A percentile compares a stretch with the other conserved stretches of the same genome.
These are phyloP conservation scores for Acacia confusa DNA, from an alignment of 306 rosid genomes.

Conservation along the genomic window DNA sequence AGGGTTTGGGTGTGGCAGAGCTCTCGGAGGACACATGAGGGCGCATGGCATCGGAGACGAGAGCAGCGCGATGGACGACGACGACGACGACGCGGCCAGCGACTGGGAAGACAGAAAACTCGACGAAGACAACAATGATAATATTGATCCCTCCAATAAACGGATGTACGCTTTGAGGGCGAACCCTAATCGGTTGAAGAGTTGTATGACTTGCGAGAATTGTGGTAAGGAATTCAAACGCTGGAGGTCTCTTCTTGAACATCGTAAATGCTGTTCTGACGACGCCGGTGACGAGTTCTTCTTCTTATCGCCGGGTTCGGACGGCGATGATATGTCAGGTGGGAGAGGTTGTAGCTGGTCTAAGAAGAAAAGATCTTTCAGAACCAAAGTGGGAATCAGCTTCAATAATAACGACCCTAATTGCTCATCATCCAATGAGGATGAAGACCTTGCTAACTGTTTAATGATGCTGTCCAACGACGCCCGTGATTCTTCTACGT, in stretches of 20 bases:
- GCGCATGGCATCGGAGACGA: slow-evolving; percentile 90
- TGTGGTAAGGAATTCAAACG: slow-evolving; percentile 84
- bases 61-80: slow-evolving; percentile 55
- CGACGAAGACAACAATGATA: slow-evolving; percentile 27
- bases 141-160: slow-evolving; percentile 53
- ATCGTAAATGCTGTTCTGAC: slow-evolving; percentile 73
- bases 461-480: slow-evolving; percentile 90
- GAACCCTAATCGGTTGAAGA: slow-evolving; percentile 81
- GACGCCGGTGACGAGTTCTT: slow-evolving; percentile 58
- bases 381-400: slow-evolving; percentile 58
- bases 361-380: slow-evolving; percentile 69
- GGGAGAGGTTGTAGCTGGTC: slow-evolving; percentile 63
- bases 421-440: slow-evolving; percentile 78
- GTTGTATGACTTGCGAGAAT: slow-evolving; percentile 72
- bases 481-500: slow-evolving; percentile 60
- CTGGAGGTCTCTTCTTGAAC: slow-evolving; percentile 90
- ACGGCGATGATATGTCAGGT: slow-evolving; percentile 28
- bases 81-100: slow-evolving; percentile 63
- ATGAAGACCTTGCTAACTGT: slow-evolving; percentile 89
- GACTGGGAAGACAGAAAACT: slow-evolving; percentile 71
- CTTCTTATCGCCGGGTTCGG: slow-evolving; percentile 59
- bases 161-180: slow-evolving; percentile 86
- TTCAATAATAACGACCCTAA: slow-evolving; percentile 22
- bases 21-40: slow-evolving; percentile 97
- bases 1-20: slow-evolving; percentile 92